Percentiles rank a stretch among this genome's conserved stretches.
These are phyloP conservation scores for Sugiyamaella neomexicana DNA, from an alignment of 1,139 yeast genomes.

Conservation along the genomic window DNA sequence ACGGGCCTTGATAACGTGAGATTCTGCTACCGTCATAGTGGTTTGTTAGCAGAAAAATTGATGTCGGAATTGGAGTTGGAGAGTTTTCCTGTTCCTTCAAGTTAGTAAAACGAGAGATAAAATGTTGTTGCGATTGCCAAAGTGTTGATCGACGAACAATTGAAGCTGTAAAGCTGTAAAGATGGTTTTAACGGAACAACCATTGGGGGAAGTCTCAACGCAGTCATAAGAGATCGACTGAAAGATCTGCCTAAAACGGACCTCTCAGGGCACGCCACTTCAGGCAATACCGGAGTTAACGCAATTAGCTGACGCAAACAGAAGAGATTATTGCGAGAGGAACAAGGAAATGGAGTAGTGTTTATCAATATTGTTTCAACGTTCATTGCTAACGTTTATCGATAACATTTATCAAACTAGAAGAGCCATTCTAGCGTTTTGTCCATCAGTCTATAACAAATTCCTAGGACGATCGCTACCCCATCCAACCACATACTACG, in stretches of 20 bases:
- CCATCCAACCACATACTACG: background rate
- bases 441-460: background rate
- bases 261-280: background rate
- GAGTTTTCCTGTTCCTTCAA: no score
- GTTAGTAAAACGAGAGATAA: no score
- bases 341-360: background rate
- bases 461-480: background rate
- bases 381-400: no score
- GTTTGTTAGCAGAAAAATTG: no score
- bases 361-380: no score
- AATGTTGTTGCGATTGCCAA: background rate
- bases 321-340: background rate
- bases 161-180: background rate
- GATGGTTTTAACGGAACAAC: background rate
- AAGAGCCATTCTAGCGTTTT: no score
- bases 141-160: background rate
- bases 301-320: background rate
- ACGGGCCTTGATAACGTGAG: slow-evolving; percentile 62
- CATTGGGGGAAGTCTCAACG: background rate
- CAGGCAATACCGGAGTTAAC: background rate
- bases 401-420: no score
- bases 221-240: background rate
- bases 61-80: no score
- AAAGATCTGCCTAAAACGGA: background rate
- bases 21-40: slow-evolving; percentile 69